A percentile compares a stretch with the other conserved stretches of the same genome.
phyloP scores from a whole-genome alignment of 2,329 filamentous ascomycete species.

The Aureobasidium sp. region DNA sequence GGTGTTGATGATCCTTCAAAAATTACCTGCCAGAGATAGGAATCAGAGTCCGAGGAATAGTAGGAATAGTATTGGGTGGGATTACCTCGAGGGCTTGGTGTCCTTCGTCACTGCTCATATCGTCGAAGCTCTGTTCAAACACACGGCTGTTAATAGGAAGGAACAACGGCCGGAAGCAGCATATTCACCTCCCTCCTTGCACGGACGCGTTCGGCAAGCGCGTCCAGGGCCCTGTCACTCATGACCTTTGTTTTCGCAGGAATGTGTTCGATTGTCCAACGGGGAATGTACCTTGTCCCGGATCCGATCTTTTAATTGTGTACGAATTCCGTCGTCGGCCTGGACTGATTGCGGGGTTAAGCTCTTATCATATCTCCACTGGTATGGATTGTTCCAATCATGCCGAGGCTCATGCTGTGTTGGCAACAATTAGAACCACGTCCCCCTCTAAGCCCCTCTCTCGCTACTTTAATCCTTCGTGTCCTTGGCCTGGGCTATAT shows the following conservation, averaged over 20 bases:
- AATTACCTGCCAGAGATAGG: conserved; percentile 39
- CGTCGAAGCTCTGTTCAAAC: conserved; percentile 8
- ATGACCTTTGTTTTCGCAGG: not conserved
- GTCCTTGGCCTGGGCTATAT: not conserved
- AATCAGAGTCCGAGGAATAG: not conserved
- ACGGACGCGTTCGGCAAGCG: not conserved
- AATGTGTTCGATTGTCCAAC: not conserved
- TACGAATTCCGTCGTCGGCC: not conserved
- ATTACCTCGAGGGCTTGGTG: conserved; percentile 35
- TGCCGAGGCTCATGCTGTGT: not conserved
- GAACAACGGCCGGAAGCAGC: not conserved
- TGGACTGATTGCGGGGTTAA: conserved; percentile 1
- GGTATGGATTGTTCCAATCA: not conserved
- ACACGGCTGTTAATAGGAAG: not conserved
- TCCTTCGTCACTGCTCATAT: conserved; percentile 28
- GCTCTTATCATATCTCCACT: not conserved
- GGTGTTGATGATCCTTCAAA: conserved; percentile 45
- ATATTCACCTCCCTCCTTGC: not conserved
- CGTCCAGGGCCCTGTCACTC: not conserved
- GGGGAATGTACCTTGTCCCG: not conserved
- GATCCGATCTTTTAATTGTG: not conserved
- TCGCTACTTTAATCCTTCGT: not conserved
- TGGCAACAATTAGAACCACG: not conserved
- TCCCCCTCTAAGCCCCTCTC: not conserved
- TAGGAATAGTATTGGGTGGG: not conserved